These are phyloP conservation scores for Colletotrichum sp. DNA, from an alignment of 2,329 filamentous ascomycete genomes.

Conservation along the genomic window DNA sequence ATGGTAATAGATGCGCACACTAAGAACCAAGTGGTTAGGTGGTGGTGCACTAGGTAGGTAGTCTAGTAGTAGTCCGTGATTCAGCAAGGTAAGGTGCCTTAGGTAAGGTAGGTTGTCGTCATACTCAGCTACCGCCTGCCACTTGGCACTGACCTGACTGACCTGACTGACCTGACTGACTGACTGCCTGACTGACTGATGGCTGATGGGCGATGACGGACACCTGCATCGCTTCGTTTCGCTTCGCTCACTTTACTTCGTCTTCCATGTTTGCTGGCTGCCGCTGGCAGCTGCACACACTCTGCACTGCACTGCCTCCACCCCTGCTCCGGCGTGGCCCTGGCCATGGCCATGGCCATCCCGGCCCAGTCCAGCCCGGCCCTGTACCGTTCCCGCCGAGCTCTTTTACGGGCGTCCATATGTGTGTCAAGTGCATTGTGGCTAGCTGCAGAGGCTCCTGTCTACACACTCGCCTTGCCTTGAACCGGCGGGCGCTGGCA, in stretches of 20 bases:
- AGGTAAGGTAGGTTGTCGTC: background rate
- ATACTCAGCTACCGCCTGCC: background rate
- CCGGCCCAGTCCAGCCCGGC: background rate
- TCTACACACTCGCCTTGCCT: background rate
- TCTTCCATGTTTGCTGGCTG: background rate
- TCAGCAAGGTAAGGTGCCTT: background rate
- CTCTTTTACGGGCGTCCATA: background rate
- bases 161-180: background rate
- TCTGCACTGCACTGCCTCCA: constrained; percentile 1
- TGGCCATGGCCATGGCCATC: too few relatives aligned
- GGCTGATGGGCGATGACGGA: background rate
- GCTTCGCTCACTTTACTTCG: background rate
- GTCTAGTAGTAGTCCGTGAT: background rate
- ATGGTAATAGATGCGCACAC: background rate
- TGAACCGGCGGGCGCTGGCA: background rate
- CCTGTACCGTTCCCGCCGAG: background rate
- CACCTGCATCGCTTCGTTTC: background rate
- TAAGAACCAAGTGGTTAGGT: background rate
- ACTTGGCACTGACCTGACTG: background rate
- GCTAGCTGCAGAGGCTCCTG: background rate
- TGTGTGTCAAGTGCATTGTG: background rate
- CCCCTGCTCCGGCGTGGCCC: background rate
- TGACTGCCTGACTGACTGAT: background rate
- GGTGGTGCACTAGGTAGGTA: background rate
- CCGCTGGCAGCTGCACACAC: background rate